Evolutionary conservation across 2,329 filamentous ascomycete genomes (phyloP).

Genomic region (Fusarium solani-melongenae): DNA sequence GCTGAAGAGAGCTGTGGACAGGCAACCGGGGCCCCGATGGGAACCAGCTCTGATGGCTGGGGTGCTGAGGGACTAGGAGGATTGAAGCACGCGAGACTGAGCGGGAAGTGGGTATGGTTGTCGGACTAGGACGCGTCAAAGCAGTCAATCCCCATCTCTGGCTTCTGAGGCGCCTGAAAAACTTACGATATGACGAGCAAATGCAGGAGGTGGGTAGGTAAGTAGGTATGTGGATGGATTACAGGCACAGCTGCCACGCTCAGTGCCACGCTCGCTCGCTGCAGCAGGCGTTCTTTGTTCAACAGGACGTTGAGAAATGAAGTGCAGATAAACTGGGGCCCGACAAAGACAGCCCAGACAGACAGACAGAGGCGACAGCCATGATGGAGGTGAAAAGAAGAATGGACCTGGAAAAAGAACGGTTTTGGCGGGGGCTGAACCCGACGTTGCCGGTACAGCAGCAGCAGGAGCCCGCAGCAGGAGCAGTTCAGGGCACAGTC

Average conservation of each 20-base stretch:
- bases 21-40: constrained; percentile 1
- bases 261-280: neutral
- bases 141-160: constrained; percentile 2
- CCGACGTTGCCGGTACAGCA: neutral
- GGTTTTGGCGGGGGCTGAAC: neutral
- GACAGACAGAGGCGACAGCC: neutral
- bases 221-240: constrained; percentile 22
- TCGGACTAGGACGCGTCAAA: constrained; percentile 3
- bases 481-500: neutral
- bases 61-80: constrained; percentile 7
- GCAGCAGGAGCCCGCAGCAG: neutral
- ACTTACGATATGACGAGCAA: constrained; percentile 17
- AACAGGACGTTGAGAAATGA: constrained; percentile 18
- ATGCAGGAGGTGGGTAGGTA: constrained; percentile 14
- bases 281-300: constrained; percentile 3
- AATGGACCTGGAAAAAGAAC: neutral
- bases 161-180: constrained; percentile 3
- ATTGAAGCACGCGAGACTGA: constrained; percentile 11
- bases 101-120: constrained; percentile 35
- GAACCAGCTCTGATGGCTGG: constrained; percentile 5
- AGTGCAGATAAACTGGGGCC: constrained; percentile 8
- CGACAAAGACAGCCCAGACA: neutral
- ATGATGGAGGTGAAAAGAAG: neutral
- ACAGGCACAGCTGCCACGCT: neutral
- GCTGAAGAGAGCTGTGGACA: neutral